These are phyloP conservation scores for Pythium aquatile DNA, from an alignment of 352 stramenopile genomes.

Conservation along the genomic window DNA sequence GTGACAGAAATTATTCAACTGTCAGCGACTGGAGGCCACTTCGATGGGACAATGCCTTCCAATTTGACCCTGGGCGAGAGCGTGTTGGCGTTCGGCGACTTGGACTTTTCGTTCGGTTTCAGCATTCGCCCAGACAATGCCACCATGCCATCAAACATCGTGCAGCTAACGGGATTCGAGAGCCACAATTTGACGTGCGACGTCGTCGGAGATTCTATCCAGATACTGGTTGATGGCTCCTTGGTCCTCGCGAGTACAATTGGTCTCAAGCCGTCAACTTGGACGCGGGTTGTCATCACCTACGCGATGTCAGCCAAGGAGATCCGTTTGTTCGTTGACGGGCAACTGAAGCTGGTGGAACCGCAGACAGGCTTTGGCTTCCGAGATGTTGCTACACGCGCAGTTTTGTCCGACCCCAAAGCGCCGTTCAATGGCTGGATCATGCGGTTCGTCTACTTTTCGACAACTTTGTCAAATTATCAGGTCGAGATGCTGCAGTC, in stretches of 20 bases:
- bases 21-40: conserved; percentile 12
- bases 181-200: conserved; percentile 5
- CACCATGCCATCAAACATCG: neutral
- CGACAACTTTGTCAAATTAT: conserved; percentile 30
- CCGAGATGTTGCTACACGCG: conserved; percentile 11
- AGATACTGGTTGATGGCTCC: conserved; percentile 5
- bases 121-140: conserved; percentile 21
- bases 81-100: conserved; percentile 39
- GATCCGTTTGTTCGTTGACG: conserved; percentile 21
- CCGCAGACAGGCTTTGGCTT: conserved; percentile 10
- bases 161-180: neutral
- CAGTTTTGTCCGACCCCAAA: conserved; percentile 25
- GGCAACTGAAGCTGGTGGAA: neutral
- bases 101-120: conserved; percentile 45
- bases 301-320: conserved; percentile 12
- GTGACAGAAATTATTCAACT: conserved; percentile 8
- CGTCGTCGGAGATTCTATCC: neutral
- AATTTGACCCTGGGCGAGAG: neutral
- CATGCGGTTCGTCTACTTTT: conserved; percentile 42
- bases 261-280: neutral
- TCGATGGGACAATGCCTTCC: conserved; percentile 12
- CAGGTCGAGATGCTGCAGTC: conserved; percentile 39
- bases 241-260: neutral
- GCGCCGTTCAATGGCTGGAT: conserved; percentile 46
- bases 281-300: conserved; percentile 21